These are phyloP conservation scores for Lichtheimia corymbifera DNA, from an alignment of 371 early-diverging fungal genomes.

Conservation along the genomic window DNA sequence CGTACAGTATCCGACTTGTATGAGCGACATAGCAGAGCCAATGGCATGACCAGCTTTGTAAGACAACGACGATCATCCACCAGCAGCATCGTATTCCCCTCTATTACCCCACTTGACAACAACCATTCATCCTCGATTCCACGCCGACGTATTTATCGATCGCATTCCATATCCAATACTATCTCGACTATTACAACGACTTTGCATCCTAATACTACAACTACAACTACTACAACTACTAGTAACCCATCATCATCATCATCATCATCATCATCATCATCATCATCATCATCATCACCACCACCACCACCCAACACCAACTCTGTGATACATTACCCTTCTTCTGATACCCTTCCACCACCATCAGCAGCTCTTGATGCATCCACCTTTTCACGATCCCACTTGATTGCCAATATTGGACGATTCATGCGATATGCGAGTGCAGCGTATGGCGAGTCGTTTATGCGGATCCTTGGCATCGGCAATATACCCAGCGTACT, in stretches of 20 bases:
- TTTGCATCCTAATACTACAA: conserved; percentile 11
- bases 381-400: conserved; percentile 62
- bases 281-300: conserved; percentile 12
- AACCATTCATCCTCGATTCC: neutral
- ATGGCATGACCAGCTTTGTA: neutral
- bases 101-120: conserved; percentile 1
- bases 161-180: conserved; percentile 32
- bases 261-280: too few species aligned
- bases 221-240: conserved; percentile 6
- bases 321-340: neutral
- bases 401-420: conserved; percentile 67
- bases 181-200: conserved; percentile 39
- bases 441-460: conserved; percentile 80
- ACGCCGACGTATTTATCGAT: conserved; percentile 17
- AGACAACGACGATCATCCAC: conserved; percentile 14
- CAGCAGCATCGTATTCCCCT: conserved; percentile 8
- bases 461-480: conserved; percentile 83
- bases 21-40: conserved; percentile 1
- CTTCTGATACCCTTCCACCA: neutral
- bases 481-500: conserved; percentile 56
- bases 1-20: neutral
- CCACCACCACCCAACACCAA: neutral
- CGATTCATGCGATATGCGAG: conserved; percentile 80
- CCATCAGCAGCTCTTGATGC: conserved; percentile 20
- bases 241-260: neutral